phyloP scores from a whole-genome alignment of 805 yeast species.

The Millerozyma miso region DNA sequence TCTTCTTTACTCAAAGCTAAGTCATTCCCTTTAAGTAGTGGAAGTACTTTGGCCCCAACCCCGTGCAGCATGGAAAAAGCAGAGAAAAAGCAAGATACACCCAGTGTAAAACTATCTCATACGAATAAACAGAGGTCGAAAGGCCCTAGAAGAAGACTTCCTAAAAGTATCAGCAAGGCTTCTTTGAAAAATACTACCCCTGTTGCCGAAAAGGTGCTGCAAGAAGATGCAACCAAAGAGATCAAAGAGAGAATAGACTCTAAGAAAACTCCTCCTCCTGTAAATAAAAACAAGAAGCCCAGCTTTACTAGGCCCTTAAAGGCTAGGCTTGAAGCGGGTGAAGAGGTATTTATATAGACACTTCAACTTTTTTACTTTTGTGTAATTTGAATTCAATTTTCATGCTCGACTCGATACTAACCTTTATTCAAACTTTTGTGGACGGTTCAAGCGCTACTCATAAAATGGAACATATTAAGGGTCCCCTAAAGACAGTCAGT shows the following conservation, averaged over 20 bases:
- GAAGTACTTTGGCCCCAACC: background rate
- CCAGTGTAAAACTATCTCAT: background rate
- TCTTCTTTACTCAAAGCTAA: background rate
- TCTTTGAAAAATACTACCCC: background rate
- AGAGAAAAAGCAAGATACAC: background rate
- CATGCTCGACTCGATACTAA: background rate
- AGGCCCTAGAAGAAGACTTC: conserved; percentile 51
- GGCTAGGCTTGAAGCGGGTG: conserved; percentile 24
- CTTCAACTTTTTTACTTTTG: conserved; percentile 1
- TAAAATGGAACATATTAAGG: background rate
- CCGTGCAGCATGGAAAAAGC: background rate
- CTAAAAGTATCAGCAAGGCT: conserved; percentile 18
- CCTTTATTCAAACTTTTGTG: background rate
- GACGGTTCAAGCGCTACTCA: background rate
- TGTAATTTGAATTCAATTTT: conserved; percentile 2
- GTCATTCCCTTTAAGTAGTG: background rate
- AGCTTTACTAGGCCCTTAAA: conserved; percentile 17
- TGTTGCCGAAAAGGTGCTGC: background rate
- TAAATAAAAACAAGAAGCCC: conserved; percentile 20
- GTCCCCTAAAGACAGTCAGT: background rate
- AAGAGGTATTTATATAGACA: conserved; percentile 26
- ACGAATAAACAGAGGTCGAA: conserved; percentile 43
- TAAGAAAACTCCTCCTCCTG: conserved; percentile 12
- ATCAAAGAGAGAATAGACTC: no score
- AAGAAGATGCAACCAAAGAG: background rate